Base-by-base conservation (phyloP, 192 early-diverging fungal species). In the Umbelopsis ramanniana region DNA sequence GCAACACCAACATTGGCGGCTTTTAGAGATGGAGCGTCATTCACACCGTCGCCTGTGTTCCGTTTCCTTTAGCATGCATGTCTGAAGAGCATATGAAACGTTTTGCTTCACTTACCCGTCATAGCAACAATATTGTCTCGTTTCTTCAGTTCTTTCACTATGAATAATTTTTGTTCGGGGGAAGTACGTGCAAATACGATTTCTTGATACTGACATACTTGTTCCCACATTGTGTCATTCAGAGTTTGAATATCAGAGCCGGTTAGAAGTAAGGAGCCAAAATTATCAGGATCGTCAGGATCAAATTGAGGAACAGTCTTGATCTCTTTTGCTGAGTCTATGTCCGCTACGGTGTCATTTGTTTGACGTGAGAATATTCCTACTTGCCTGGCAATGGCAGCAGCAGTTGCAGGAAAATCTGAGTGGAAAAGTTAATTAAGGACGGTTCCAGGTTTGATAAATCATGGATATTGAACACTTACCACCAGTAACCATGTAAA, bases 21-120 rank as follows among this genome's bases (percentile, higher is more conserved):
- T 67, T 92, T 94, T 57, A 98, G 85, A n/a, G 96, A 93, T 22
- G 95, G 93, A 52, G 94, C 87, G 70, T 97, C 96, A 75, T 96
- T 96, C 14, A 94, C 92, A 66, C 94, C 96, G 76, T 97, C 96
- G 68, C 96, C 96, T 26, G 93, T 95, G 12, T 37, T 52, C 52
- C 22, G 17, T 37, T 38, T 22, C 14, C 14, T 37, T 2, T 14
- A 14, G n/a, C 5, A 26, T 22, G 19, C 88, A 54, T 54, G 10
- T 1, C 5, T 23, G 12, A 22, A 54, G 3, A 43, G 6, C 6
- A 43, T 11, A 5, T 12, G 11, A 12, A 43, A 7, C 6, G 6
- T 12, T 6, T 43, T 43, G 6, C 3, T 29, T 43, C 94, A 75
- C 95, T 96, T 21, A 52, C 95, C 95, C 22, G 94, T 95, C 19